Conservation (phyloP, 805 yeast genomes). For the Cephaloascus fragrans region DNA sequence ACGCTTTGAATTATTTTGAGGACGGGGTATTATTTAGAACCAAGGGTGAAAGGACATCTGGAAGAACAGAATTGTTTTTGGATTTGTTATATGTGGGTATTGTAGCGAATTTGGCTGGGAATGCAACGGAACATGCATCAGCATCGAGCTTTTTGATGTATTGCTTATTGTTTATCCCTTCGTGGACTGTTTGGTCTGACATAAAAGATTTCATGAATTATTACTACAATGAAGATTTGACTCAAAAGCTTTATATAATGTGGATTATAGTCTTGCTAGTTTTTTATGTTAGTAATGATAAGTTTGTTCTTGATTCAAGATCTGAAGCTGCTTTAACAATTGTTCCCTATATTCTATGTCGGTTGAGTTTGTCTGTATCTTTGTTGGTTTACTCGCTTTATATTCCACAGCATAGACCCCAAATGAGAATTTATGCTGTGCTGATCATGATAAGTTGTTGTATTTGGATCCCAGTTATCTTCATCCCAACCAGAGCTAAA, state of each 20-base stretch:
- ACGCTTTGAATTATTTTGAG: conserved; percentile 52
- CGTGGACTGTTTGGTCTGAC: conserved; percentile 61
- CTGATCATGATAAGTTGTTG: conserved; percentile 21
- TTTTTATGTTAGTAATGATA: conserved; percentile 40
- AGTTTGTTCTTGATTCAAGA: conserved; percentile 21
- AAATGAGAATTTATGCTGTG: conserved; percentile 30
- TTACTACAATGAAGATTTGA: conserved; percentile 49
- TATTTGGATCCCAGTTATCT: conserved; percentile 44
- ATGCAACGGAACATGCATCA: conserved; percentile 38
- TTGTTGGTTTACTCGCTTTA: conserved; percentile 30
- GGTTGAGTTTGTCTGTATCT: conserved; percentile 25
- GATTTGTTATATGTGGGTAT: conserved; percentile 60
- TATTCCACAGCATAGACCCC: conserved; percentile 40
- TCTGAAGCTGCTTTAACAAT: conserved; percentile 32
- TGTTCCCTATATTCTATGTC: conserved; percentile 37
- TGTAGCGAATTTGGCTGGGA: conserved; percentile 46
- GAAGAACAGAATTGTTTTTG: conserved; percentile 46
- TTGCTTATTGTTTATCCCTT: conserved; percentile 41
- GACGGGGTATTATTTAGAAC: conserved; percentile 48
- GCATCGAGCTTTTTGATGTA: conserved; percentile 39
- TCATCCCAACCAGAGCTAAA: conserved; percentile 34
- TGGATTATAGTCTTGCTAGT: conserved; percentile 44
- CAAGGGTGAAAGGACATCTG: conserved; percentile 41
- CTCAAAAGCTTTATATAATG: conserved; percentile 40
- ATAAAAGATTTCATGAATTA: conserved; percentile 55